phyloP scores from a whole-genome alignment of 2,329 filamentous ascomycete genomes.

The Sporothrix schenckii region DNA sequence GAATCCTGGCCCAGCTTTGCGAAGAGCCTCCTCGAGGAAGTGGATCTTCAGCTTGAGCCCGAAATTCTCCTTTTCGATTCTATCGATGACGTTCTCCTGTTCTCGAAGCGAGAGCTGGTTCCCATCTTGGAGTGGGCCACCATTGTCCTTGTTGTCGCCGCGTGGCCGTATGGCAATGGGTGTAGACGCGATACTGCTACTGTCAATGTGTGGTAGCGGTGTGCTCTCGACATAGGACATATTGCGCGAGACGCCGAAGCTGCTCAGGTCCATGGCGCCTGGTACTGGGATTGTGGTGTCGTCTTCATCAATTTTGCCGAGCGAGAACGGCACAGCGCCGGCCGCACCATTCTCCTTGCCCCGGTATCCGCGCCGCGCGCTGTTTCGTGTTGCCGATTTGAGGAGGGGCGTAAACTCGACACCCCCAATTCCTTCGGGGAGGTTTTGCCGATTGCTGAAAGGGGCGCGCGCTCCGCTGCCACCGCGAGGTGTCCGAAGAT shows the following conservation, averaged over 20 bases:
- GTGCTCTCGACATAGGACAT: slow-evolving; percentile 70
- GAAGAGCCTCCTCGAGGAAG: slow-evolving; percentile 87
- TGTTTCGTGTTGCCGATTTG: slow-evolving; percentile 75
- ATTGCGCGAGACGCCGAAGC: slow-evolving; percentile 67
- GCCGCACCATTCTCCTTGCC: slow-evolving; percentile 63
- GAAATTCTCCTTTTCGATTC: slow-evolving; percentile 98
- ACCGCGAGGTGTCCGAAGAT: slow-evolving; percentile 72
- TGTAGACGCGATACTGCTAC: slow-evolving; percentile 80
- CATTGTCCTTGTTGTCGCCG: slow-evolving; percentile 58
- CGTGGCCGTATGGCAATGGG: slow-evolving; percentile 72
- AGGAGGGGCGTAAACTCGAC: slow-evolving; percentile 94
- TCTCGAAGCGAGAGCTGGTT: slow-evolving; percentile 91
- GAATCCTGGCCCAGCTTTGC: slow-evolving; percentile 85
- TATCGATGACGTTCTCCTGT: slow-evolving; percentile 93
- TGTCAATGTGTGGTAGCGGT: slow-evolving; percentile 72
- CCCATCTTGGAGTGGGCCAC: slow-evolving; percentile 75
- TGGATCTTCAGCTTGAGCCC: slow-evolving; percentile 95
- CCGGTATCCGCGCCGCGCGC: slow-evolving; percentile 59
- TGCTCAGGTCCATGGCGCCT: slow-evolving; percentile 67
- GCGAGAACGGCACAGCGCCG: slow-evolving; percentile 68
- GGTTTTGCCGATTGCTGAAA: slow-evolving; percentile 71
- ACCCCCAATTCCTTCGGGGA: slow-evolving; percentile 64
- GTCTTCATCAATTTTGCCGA: slow-evolving; percentile 68
- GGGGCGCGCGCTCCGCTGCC: slow-evolving; percentile 57
- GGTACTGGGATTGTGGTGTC: slow-evolving; percentile 69